Conservation (phyloP, 257 asterid genomes). For the Lycium barbarum region DNA sequence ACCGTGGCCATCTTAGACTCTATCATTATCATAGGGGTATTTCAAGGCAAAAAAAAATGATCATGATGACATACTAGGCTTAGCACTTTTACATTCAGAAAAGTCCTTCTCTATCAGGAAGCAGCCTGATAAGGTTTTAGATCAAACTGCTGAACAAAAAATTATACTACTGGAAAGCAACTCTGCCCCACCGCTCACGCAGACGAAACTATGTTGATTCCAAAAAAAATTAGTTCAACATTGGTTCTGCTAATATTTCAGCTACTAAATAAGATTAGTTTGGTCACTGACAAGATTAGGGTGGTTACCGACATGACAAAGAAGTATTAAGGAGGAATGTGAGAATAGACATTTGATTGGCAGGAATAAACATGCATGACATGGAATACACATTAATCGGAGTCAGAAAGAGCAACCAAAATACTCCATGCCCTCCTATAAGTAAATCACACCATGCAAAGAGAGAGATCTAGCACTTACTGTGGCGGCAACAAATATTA, state of each 20-base stretch:
- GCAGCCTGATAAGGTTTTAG: not conserved
- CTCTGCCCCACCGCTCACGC: not conserved
- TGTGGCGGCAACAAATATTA: constrained; percentile 88
- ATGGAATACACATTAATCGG: not conserved
- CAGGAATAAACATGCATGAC: not conserved
- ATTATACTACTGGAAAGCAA: not conserved
- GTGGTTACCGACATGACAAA: not conserved
- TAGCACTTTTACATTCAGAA: not conserved
- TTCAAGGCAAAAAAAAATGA: constrained; percentile 15
- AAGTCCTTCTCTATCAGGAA: not conserved
- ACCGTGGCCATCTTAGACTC: not conserved
- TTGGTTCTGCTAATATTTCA: not conserved
- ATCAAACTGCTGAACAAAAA: constrained; percentile 18
- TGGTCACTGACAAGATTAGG: not conserved
- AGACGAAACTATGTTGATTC: not conserved
- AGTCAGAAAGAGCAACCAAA: constrained; percentile 10
- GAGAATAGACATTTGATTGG: constrained; percentile 1
- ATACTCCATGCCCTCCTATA: constrained; percentile 18
- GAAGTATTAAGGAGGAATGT: not conserved
- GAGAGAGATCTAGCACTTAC: constrained; percentile 53
- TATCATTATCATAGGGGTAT: not conserved
- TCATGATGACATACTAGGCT: not conserved
- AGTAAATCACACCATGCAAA: constrained; percentile 19
- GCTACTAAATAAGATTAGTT: constrained; percentile 8
- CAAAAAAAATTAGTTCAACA: not conserved